Evolutionary conservation across 768 basidiomycete genomes (phyloP), one percentile per base, ranked within the genome.

Genomic region (Phylloporus sp.): DNA sequence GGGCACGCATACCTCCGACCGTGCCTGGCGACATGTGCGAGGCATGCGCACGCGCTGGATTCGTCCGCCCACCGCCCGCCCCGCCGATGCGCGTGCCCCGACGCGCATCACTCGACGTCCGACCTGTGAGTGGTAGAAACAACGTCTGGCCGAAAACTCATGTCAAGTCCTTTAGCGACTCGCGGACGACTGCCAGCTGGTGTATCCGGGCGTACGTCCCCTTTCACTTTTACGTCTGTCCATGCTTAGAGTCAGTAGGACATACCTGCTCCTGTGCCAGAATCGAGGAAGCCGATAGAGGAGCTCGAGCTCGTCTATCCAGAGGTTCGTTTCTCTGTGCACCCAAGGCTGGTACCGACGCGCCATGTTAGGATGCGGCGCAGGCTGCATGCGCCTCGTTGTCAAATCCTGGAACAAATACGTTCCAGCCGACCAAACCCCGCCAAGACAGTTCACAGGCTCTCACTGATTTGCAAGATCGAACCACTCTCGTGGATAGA

Each of bases 181-280:
- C 9, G 60, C 54, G 1, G 16, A 15, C 20, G 56, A 63, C 20
- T 13, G 53, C 5, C 56, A 66, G 7, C 36, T 66, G 3, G 23
- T 55, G 0, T 68, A 68, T 52, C 64, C 66, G 11, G 57, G 64
- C 22, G 65, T 66, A 18, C 34, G 58, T 44, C 35, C 26, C 23
- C 27, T 13, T 34, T 24, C 1, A 9, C 49, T 32, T 36, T 4
- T 12, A 3, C 6, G 7, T 16, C 0, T 18, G 13, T 9, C 22
- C 27, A 28, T 40, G 36, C 44, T 58, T 45, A 61, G 5, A 15
- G 8, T 8, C n/a, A 15, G 31, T 15, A 32, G 31, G n/a, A n/a
- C n/a, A 15, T 32, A 5, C 31, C 31, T 15, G 31, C 6, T 15
- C 6, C 7, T n/a, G n/a, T n/a, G 12, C 28, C 28, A 29, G 28